These are phyloP conservation scores for Irpex sp. DNA, from an alignment of 1,284 basidiomycete genomes.

Conservation along the genomic window DNA sequence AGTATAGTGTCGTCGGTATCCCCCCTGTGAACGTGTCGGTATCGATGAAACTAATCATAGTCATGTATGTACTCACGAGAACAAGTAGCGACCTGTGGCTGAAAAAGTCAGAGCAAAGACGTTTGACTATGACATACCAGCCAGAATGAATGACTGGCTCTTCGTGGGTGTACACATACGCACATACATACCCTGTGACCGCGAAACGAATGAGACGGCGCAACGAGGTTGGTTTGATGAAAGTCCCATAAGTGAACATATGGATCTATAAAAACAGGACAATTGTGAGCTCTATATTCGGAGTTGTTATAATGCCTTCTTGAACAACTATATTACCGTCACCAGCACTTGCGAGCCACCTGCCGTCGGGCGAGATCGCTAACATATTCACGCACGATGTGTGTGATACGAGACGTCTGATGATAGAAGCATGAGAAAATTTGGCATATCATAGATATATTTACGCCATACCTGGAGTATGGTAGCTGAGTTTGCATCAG, in stretches of 20 bases:
- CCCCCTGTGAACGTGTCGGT: no score
- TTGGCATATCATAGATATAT: neutral
- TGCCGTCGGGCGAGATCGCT: conserved; percentile 58
- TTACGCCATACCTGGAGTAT: conserved; percentile 37
- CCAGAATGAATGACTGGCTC: no score
- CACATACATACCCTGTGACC: conserved; percentile 26
- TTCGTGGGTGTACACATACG: no score
- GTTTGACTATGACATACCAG: no score
- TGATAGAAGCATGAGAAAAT: neutral
- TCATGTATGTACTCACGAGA: no score
- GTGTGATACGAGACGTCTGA: conserved; percentile 58
- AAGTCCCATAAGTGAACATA: conserved; percentile 68
- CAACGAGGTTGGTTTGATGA: conserved; percentile 52
- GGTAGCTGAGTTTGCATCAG: conserved; percentile 33
- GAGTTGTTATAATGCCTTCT: conserved; percentile 15
- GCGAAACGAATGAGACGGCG: conserved; percentile 42
- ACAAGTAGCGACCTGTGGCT: no score
- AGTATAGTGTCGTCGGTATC: no score
- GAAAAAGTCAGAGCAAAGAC: no score
- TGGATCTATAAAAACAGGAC: conserved; percentile 41
- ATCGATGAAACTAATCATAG: no score
- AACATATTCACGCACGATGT: conserved; percentile 72
- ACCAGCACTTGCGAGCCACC: conserved; percentile 73
- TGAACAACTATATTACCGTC: conserved; percentile 44
- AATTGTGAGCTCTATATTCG: no score